Conservation (phyloP, 1,284 basidiomycete genomes). For the Sphaerobolus stellatus region DNA sequence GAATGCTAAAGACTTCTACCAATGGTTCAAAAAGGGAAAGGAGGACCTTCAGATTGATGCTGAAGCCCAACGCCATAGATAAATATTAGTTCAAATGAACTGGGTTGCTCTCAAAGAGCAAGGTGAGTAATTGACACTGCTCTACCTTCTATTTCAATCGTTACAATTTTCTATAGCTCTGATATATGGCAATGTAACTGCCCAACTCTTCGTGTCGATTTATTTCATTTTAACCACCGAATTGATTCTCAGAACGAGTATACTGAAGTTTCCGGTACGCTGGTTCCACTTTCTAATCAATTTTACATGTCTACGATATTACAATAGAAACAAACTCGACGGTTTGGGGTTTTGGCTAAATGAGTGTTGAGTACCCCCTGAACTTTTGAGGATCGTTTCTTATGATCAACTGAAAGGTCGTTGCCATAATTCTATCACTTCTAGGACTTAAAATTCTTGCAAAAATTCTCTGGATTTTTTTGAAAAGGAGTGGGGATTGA, state of each 20-base stretch:
- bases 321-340: too few species aligned
- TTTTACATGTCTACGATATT: too few species aligned
- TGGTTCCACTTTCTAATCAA: too few species aligned
- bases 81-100: constrained; percentile 20
- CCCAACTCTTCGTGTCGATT: constrained; percentile 35
- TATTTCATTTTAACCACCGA: constrained; percentile 43
- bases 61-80: background rate
- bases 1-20: constrained; percentile 33
- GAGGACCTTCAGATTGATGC: background rate
- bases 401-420: too few species aligned
- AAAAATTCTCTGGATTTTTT: too few species aligned
- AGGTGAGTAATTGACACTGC: background rate
- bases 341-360: too few species aligned
- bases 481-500: too few species aligned
- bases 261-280: too few species aligned
- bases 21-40: background rate
- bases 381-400: too few species aligned
- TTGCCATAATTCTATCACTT: too few species aligned
- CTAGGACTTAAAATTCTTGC: too few species aligned
- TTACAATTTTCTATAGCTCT: constrained; percentile 26
- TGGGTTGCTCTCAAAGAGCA: constrained; percentile 31
- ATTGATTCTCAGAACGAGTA: constrained; percentile 32
- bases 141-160: background rate
- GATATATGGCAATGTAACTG: constrained; percentile 39
- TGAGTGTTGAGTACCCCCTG: too few species aligned